Percentiles rank a stretch among this genome's conserved stretches.
Evolutionary conservation across 257 asterid species (phyloP).

Genomic region (Solanum dulcamara): DNA sequence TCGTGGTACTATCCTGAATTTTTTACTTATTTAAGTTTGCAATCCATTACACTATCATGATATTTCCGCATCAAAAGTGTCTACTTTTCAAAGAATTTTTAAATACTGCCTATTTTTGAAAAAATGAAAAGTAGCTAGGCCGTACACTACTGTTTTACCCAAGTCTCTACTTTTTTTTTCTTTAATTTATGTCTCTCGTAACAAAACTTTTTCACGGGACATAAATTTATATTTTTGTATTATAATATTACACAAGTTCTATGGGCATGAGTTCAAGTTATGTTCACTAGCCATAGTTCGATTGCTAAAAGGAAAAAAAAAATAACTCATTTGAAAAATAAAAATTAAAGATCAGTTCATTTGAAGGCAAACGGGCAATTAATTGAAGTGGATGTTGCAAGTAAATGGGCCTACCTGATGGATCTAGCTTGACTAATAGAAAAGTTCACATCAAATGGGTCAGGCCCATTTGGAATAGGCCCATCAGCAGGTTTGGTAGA

Average conservation of each 20-base stretch:
- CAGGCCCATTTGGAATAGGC: slow-evolving; percentile 55
- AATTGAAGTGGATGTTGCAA: neutral
- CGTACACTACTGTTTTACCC: neutral
- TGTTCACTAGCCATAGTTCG: neutral
- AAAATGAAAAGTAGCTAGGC: no score
- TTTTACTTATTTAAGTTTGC: neutral
- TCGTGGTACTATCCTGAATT: neutral
- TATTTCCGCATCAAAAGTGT: neutral
- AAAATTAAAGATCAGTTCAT: no score
- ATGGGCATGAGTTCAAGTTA: neutral
- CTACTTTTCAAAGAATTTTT: neutral
- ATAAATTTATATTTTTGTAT: no score
- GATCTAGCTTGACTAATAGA: slow-evolving; percentile 47
- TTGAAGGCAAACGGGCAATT: no score
- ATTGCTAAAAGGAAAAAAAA: no score
- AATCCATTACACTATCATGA: neutral
- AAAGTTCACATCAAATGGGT: slow-evolving; percentile 31
- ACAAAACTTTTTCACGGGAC: no score
- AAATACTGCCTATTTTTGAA: no score
- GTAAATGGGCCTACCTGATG: slow-evolving; percentile 27
- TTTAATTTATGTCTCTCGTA: no score
- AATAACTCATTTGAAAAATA: neutral
- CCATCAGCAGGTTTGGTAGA: slow-evolving; percentile 31
- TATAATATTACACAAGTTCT: no score
- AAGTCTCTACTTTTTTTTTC: no score